Base-by-base conservation (phyloP, 2,329 filamentous ascomycete species). In the Neoscytalidium dimidiatum region DNA sequence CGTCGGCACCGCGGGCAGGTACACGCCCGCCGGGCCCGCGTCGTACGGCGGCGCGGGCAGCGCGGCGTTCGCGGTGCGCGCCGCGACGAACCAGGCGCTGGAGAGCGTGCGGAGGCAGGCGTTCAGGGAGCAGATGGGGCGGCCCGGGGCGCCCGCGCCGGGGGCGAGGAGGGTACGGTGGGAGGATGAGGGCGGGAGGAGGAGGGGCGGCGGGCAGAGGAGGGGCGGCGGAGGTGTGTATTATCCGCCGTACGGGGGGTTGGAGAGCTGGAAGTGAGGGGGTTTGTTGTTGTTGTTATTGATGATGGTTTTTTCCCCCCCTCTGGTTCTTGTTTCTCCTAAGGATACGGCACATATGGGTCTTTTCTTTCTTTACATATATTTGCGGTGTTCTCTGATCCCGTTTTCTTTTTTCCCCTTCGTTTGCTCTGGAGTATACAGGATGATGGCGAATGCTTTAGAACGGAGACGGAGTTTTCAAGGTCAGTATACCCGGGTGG, bases 401-500 rank as follows among this genome's bases (percentile, higher is more conserved):
- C n/a, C n/a, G n/a, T n/a, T n/a, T 14, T 19, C 29, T 19, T 5
- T 29, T 17, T 43, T 43, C 19, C 19, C 9, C 38, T 41, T 17
- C 14, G 4, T 41, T 17, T 35, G 33, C 21, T 46, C 19, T 19
- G 44, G 44, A 41, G 38, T 13, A 17, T 41, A 41, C n/a, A 41
- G n/a, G n/a, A n/a, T n/a, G n/a, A n/a, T n/a, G n/a, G n/a, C n/a
- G n/a, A n/a, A n/a, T n/a, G n/a, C 7, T 46, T 56, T 56, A 56
- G 51, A 56, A 8, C 17, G 51, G 51, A 38, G 11, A 56, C 33
- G 51, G 51, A n/a, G 51, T 46, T 44, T 31, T n/a, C n/a, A n/a
- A n/a, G 53, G 38, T 44, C 53, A 58, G 53, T 58, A 58, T 58
- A 58, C 53, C 53, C 53, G 56, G 41, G 52, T n/a, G 52, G 14